Evolutionary conservation across 2,329 filamentous ascomycete genomes (phyloP), one percentile per base, ranked within the genome.

Genomic region (Pseudopyrenochaeta lycopersici): DNA sequence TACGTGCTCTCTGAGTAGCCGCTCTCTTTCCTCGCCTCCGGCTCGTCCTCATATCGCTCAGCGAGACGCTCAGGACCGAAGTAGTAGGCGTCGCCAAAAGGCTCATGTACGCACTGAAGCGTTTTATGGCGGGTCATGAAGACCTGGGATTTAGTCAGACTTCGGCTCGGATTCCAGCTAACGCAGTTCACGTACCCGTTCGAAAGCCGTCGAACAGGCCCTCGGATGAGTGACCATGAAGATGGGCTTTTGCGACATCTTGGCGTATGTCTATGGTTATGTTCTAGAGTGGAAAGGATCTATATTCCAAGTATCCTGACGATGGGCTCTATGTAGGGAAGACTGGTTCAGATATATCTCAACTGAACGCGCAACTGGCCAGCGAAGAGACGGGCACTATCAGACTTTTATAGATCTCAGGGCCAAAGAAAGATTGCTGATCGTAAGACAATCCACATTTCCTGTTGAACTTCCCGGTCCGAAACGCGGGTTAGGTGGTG

Each of bases 31-130:
- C 80, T 75, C 41, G 74, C 76, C 56, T 80, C 72, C 67, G 84
- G 81, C 62, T 97, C 90, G 39, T 89, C 75, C 70, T 88, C 88
- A 73, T 91, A 99, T 67, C 95, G 87, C 46, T 85, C 80, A 69
- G 90, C 88, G 65, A 98, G 83, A 65, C 91, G 85, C 79, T 99
- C 95, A 6, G 94, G 93, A 46, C 95, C 94, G 72, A 90, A 98
- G 80, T 98, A 98, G 74, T 94, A 98, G 56, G 93, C 90, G 78
- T 98, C 95, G 48, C 94, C 94, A 77, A 98, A 98, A 4, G 95
- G 95, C 80, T 99, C 95, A 76, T 98, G 95, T 66, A 95, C 83
- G 74, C 91, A 96, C 68, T 89, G 83, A 54, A 98, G 84, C 48
- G 84, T 88, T 71, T 96, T 89, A 66, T 86, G 85, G 64, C 92